These are phyloP conservation scores for Bimuria novae-zelandiae DNA, from an alignment of 2,329 filamentous ascomycete genomes.

Conservation along the genomic window DNA sequence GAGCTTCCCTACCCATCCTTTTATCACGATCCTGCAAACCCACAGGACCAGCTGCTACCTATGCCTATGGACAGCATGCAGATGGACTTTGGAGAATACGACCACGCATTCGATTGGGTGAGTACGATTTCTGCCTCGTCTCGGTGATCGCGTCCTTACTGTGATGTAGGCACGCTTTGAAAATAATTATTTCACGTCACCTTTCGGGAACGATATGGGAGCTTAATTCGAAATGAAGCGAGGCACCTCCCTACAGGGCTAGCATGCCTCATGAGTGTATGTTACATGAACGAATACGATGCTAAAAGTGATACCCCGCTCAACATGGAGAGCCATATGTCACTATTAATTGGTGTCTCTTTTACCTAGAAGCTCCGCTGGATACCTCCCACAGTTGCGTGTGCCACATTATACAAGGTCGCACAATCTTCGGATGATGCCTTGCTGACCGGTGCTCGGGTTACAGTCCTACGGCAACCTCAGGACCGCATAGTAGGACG, in stretches of 20 bases:
- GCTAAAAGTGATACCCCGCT: background rate
- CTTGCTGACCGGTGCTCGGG: no score
- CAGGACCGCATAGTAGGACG: background rate
- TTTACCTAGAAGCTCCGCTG: no score
- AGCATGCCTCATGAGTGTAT: background rate
- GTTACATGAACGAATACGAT: background rate
- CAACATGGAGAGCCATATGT: background rate
- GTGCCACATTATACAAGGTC: no score
- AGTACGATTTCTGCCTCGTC: background rate
- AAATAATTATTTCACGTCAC: constrained; percentile 13
- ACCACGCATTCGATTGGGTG: constrained; percentile 33
- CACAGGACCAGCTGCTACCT: background rate
- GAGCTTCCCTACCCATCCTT: background rate
- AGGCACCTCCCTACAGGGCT: background rate
- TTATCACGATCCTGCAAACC: constrained; percentile 22
- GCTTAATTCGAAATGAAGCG: constrained; percentile 1
- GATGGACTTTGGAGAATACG: constrained; percentile 33
- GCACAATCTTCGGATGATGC: no score
- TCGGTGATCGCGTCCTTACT: background rate
- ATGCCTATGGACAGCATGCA: constrained; percentile 24
- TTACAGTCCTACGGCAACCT: no score
- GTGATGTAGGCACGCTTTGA: constrained; percentile 18
- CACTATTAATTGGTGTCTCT: no score
- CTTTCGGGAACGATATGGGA: constrained; percentile 10
- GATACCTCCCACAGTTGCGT: no score